Evolutionary conservation across 805 yeast genomes (phyloP).

Genomic region (Saturnispora dispora): DNA sequence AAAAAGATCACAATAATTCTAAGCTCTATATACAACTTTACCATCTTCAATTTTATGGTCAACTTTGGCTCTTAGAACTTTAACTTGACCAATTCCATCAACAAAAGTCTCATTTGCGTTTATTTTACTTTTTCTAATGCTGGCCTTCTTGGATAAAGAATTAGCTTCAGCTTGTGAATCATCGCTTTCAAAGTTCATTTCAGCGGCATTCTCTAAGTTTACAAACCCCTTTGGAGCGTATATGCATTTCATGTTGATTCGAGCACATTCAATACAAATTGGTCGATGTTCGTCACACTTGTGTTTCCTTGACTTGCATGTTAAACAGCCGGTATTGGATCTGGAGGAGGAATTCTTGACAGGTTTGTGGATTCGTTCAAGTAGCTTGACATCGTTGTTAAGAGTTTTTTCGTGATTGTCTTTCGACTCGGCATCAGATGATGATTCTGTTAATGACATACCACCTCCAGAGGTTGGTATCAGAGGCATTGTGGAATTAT

Average conservation of each 20-base stretch:
- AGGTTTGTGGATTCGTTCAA: conserved; percentile 10
- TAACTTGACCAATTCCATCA: conserved; percentile 7
- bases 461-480: neutral
- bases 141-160: neutral
- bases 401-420: neutral
- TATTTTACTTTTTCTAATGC: neutral
- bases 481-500: neutral
- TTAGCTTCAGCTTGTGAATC: neutral
- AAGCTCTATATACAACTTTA: conserved; percentile 5
- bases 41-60: conserved; percentile 5
- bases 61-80: conserved; percentile 5
- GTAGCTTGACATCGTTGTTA: conserved; percentile 4
- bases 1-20: neutral
- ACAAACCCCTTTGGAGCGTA: conserved; percentile 6
- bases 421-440: neutral
- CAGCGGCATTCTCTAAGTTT: neutral
- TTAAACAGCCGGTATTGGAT: conserved; percentile 39
- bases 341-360: conserved; percentile 28
- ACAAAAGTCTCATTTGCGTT: conserved; percentile 2
- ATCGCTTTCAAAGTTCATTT: neutral
- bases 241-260: conserved; percentile 10
- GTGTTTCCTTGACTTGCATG: conserved; percentile 44
- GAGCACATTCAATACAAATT: conserved; percentile 29
- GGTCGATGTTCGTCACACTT: conserved; percentile 50
- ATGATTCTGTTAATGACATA: neutral